These are phyloP conservation scores for Teratosphaeria epicoccoides DNA, from an alignment of 2,329 filamentous ascomycete species.

Conservation along the genomic window DNA sequence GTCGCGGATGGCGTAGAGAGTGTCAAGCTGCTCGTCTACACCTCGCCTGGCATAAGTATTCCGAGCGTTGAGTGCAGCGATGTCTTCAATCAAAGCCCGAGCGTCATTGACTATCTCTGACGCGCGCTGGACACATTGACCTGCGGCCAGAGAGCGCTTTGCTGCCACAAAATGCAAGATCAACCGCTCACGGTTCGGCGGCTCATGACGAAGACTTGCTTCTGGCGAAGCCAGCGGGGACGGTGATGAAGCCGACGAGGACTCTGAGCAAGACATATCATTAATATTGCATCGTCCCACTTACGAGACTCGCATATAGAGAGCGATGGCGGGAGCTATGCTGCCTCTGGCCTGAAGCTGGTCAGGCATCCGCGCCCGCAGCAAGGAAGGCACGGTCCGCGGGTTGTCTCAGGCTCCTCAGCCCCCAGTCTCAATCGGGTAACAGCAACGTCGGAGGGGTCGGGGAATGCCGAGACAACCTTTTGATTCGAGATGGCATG, in stretches of 20 bases:
- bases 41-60: slow-evolving; percentile 34
- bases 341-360: too few species aligned
- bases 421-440: too few species aligned
- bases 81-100: slow-evolving; percentile 65
- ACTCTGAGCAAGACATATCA: slow-evolving; percentile 7
- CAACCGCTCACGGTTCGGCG: slow-evolving; percentile 57
- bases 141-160: slow-evolving; percentile 77
- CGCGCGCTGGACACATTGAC: slow-evolving; percentile 71
- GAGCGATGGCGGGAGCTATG: too few species aligned
- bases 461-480: too few species aligned
- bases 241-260: slow-evolving; percentile 16
- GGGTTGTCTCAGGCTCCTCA: too few species aligned
- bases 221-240: slow-evolving; percentile 33
- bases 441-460: too few species aligned
- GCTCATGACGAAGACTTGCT: slow-evolving; percentile 30
- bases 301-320: too few species aligned
- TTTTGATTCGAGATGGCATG: too few species aligned
- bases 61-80: slow-evolving; percentile 54
- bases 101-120: slow-evolving; percentile 75
- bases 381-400: neutral
- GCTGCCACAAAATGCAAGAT: slow-evolving; percentile 76
- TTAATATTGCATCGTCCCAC: too few species aligned
- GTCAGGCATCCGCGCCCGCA: neutral
- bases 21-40: slow-evolving; percentile 35
- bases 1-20: slow-evolving; percentile 33